Evolutionary conservation across 2,329 filamentous ascomycete species (phyloP).

Genomic region (Pseudogymnoascus sp.): DNA sequence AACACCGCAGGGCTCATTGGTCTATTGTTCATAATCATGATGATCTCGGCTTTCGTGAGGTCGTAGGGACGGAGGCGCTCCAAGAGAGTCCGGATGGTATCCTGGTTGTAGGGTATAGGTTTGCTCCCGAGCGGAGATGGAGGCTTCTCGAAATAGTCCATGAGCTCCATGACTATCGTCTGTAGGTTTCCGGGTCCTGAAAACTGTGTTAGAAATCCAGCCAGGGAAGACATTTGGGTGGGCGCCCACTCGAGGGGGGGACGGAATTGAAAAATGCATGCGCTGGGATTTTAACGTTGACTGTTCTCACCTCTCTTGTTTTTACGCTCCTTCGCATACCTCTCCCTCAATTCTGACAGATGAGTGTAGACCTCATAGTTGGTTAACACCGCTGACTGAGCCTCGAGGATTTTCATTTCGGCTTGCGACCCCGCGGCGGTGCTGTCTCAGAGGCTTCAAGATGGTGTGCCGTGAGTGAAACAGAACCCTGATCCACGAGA

Average conservation of each 20-base stretch:
- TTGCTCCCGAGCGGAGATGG: conserved; percentile 44
- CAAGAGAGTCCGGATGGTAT: conserved; percentile 46
- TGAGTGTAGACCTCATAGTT: conserved; percentile 69
- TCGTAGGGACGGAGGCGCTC: conserved; percentile 48
- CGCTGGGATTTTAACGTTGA: conserved; percentile 9
- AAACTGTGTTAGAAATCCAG: background rate
- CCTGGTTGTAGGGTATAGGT: conserved; percentile 38
- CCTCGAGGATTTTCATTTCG: conserved; percentile 62
- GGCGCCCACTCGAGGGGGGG: too few relatives aligned
- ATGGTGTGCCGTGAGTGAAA: background rate
- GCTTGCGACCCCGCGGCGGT: background rate
- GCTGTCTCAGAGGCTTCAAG: background rate
- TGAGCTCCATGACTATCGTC: conserved; percentile 59
- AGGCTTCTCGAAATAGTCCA: conserved; percentile 49
- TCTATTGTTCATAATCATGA: conserved; percentile 61
- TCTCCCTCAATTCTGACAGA: conserved; percentile 47
- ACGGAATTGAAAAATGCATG: background rate
- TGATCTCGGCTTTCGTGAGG: conserved; percentile 58
- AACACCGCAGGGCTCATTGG: conserved; percentile 50
- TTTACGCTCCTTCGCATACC: conserved; percentile 36
- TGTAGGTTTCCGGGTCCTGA: conserved; percentile 48
- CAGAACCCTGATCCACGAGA: background rate
- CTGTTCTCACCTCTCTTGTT: conserved; percentile 31
- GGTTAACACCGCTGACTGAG: conserved; percentile 60
- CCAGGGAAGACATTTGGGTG: background rate